A percentile compares a stretch with the other conserved stretches of the same genome.
These are phyloP conservation scores for Mortierella sp. DNA, from an alignment of 371 early-diverging fungal species.

Conservation along the genomic window DNA sequence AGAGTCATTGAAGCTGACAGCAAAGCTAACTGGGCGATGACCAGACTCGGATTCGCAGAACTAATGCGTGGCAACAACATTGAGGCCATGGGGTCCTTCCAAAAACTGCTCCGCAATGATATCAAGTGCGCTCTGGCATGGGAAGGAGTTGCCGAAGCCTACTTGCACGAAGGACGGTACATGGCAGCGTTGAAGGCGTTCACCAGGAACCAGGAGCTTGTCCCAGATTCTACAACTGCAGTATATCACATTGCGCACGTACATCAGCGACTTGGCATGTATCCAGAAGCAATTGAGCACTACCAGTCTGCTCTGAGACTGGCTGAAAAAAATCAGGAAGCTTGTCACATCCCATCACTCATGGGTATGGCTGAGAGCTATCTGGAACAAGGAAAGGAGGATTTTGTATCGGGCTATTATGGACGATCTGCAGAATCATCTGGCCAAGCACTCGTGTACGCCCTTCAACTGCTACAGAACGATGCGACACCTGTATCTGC, in stretches of 20 bases:
- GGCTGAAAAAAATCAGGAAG: conserved; percentile 55
- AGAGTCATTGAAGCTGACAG: conserved; percentile 55
- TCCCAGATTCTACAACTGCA: conserved; percentile 61
- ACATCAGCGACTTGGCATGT: conserved; percentile 72
- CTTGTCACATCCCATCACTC: conserved; percentile 62
- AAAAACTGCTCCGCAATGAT: conserved; percentile 80
- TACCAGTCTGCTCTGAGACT: conserved; percentile 60
- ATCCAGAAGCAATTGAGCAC: conserved; percentile 70
- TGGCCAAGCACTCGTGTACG: conserved; percentile 57
- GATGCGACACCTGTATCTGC: conserved; percentile 57
- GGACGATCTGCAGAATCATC: conserved; percentile 75
- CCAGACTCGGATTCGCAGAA: conserved; percentile 76
- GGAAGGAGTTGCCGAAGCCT: conserved; percentile 91
- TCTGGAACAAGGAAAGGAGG: conserved; percentile 70
- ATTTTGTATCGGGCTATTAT: conserved; percentile 75
- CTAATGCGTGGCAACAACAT: conserved; percentile 69
- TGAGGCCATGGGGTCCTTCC: conserved; percentile 84
- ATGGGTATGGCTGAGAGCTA: conserved; percentile 75
- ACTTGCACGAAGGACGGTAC: conserved; percentile 86
- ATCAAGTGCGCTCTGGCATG: conserved; percentile 75
- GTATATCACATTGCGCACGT: conserved; percentile 69
- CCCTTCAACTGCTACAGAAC: conserved; percentile 39
- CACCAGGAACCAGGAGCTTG: conserved; percentile 74
- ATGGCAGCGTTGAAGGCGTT: conserved; percentile 87
- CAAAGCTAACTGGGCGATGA: conserved; percentile 81